These are phyloP conservation scores for Pseudocercospora musae DNA, from an alignment of 2,329 filamentous ascomycete genomes.

Conservation along the genomic window DNA sequence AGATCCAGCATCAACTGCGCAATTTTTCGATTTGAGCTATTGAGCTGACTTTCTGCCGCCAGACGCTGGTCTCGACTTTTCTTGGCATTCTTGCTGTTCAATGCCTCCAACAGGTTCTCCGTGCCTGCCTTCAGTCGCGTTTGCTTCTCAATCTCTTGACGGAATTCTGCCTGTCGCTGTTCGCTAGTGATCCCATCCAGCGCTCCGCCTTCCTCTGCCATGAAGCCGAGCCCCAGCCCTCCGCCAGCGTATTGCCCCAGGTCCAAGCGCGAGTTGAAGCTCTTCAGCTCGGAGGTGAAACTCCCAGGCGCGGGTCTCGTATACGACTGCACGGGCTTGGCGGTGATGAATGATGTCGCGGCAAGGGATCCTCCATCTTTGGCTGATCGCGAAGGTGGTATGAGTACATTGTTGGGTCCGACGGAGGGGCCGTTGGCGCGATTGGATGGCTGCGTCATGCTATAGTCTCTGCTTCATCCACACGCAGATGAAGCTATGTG, in stretches of 20 bases:
- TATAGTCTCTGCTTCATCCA: not conserved
- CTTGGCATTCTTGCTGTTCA: slow-evolving; percentile 93
- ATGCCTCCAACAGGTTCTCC: slow-evolving; percentile 93
- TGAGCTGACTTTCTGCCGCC: slow-evolving; percentile 75
- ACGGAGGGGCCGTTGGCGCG: slow-evolving; percentile 33
- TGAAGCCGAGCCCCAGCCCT: slow-evolving; percentile 36
- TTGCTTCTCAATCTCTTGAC: slow-evolving; percentile 87
- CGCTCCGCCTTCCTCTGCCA: slow-evolving; percentile 56
- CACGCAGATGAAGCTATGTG: not conserved
- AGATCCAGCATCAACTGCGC: slow-evolving; percentile 58
- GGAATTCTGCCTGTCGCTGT: slow-evolving; percentile 69
- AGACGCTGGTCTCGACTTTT: slow-evolving; percentile 70
- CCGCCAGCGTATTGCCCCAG: slow-evolving; percentile 54
- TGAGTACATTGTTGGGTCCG: slow-evolving; percentile 34
- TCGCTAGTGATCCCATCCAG: slow-evolving; percentile 58
- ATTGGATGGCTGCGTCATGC: slow-evolving; percentile 29
- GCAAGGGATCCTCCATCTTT: slow-evolving; percentile 58
- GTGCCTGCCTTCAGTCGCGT: slow-evolving; percentile 97
- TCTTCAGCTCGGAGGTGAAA: slow-evolving; percentile 84
- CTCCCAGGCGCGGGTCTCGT: slow-evolving; percentile 70
- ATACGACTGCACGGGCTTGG: slow-evolving; percentile 56
- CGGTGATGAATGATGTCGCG: slow-evolving; percentile 54
- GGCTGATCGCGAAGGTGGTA: slow-evolving; percentile 42
- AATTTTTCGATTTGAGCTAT: slow-evolving; percentile 74
- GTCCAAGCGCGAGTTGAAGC: slow-evolving; percentile 63